Evolutionary conservation across 148 eudicot species (phyloP).

Genomic region (Talinum fruticosum): DNA sequence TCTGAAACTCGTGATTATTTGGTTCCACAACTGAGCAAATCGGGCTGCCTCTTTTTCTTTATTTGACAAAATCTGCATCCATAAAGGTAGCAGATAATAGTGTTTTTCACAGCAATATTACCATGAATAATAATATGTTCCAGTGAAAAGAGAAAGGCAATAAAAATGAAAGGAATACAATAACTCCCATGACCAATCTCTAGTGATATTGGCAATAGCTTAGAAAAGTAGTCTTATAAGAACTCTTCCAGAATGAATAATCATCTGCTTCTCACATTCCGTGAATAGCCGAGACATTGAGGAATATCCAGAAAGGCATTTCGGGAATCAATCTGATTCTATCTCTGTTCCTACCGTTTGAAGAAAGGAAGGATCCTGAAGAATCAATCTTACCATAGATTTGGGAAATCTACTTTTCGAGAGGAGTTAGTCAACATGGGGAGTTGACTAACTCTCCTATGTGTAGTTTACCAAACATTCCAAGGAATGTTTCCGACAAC

Average conservation of each 20-base stretch:
- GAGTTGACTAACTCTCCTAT: too few relatives aligned
- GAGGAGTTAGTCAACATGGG: too few relatives aligned
- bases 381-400: too few relatives aligned
- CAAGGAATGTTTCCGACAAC: not conserved
- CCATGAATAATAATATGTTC: too few relatives aligned
- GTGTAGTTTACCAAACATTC: not conserved
- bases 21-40: constrained; percentile 99
- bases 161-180: not conserved
- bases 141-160: not conserved
- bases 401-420: too few relatives aligned
- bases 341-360: too few relatives aligned
- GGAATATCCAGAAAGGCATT: too few relatives aligned
- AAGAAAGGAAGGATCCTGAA: too few relatives aligned
- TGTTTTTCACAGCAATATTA: not conserved
- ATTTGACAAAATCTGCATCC: constrained; percentile 53
- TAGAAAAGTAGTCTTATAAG: not conserved
- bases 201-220: not conserved
- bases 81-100: constrained; percentile 5
- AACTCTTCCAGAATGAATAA: too few relatives aligned
- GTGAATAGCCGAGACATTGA: too few relatives aligned
- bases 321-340: too few relatives aligned
- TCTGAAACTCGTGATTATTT: constrained; percentile 88
- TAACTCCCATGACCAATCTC: not conserved
- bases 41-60: constrained; percentile 88
- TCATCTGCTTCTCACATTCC: too few relatives aligned